Conservation (phyloP, 352 stramenopile genomes). For the Phytophthora fragariae region DNA sequence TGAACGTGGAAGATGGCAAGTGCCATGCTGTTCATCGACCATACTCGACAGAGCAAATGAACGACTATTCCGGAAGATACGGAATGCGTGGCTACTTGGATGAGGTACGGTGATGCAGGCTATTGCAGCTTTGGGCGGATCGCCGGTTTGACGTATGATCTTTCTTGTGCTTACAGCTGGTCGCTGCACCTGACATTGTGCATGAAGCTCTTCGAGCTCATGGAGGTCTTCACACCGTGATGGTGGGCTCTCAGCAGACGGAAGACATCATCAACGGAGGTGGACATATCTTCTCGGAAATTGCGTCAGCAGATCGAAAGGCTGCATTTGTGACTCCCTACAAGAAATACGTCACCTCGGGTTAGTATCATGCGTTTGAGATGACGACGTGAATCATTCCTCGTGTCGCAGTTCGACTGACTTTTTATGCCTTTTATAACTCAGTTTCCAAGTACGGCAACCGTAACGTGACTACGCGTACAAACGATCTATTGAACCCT, state of each 20-base stretch:
- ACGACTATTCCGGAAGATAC: conserved; percentile 54
- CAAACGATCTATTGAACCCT: conserved; percentile 80
- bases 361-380: conserved; percentile 32
- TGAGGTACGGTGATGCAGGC: conserved; percentile 49
- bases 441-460: conserved; percentile 87
- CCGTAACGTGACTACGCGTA: conserved; percentile 84
- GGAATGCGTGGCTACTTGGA: conserved; percentile 83
- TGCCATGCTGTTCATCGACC: conserved; percentile 62
- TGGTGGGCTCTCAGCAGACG: conserved; percentile 76
- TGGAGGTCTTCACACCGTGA: conserved; percentile 79
- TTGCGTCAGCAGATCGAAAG: conserved; percentile 67
- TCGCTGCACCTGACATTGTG: conserved; percentile 84
- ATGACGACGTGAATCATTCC: not conserved
- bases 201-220: conserved; percentile 78
- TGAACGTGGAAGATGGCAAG: conserved; percentile 71
- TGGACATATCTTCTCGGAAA: conserved; percentile 64
- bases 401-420: not conserved
- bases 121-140: not conserved
- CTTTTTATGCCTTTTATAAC: not conserved
- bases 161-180: conserved; percentile 45
- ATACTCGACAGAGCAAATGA: conserved; percentile 68
- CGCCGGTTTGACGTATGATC: conserved; percentile 7
- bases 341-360: conserved; percentile 89
- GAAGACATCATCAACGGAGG: conserved; percentile 83
- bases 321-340: conserved; percentile 82